Conservation (phyloP, 2,329 filamentous ascomycete species). For the Colletotrichum sp. region DNA sequence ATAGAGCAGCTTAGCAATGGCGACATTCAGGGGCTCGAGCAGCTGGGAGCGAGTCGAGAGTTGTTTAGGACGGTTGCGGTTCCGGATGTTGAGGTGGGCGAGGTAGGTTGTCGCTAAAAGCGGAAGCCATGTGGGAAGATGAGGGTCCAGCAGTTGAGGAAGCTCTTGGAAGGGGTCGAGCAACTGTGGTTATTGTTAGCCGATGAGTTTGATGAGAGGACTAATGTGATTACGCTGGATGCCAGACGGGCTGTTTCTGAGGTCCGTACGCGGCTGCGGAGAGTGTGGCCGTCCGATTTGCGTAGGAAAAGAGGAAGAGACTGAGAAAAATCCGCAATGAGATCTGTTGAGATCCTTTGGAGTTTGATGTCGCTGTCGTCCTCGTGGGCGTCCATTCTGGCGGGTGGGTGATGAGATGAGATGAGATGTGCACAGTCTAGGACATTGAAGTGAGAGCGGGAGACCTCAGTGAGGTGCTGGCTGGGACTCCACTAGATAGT, state of each 20-base stretch:
- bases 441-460: background rate
- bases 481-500: background rate
- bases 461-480: background rate
- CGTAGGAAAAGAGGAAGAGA: slow-evolving; percentile 58
- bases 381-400: slow-evolving; percentile 64
- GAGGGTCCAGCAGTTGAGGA: slow-evolving; percentile 88
- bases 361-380: slow-evolving; percentile 67
- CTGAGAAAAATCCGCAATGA: slow-evolving; percentile 63
- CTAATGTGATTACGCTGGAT: slow-evolving; percentile 41
- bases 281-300: slow-evolving; percentile 50
- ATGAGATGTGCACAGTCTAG: background rate
- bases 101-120: slow-evolving; percentile 79
- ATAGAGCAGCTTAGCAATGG: slow-evolving; percentile 82
- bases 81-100: slow-evolving; percentile 60
- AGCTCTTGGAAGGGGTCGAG: slow-evolving; percentile 95
- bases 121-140: slow-evolving; percentile 78
- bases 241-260: slow-evolving; percentile 55
- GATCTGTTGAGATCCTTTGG: slow-evolving; percentile 63
- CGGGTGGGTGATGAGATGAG: background rate
- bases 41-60: slow-evolving; percentile 43
- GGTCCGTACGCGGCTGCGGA: slow-evolving; percentile 55
- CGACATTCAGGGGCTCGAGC: slow-evolving; percentile 65
- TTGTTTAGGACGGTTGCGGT: slow-evolving; percentile 30
- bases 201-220: background rate
- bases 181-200: slow-evolving; percentile 36